phyloP scores from a whole-genome alignment of 2,329 filamentous ascomycete genomes.

The Elsinoe necatrix region DNA sequence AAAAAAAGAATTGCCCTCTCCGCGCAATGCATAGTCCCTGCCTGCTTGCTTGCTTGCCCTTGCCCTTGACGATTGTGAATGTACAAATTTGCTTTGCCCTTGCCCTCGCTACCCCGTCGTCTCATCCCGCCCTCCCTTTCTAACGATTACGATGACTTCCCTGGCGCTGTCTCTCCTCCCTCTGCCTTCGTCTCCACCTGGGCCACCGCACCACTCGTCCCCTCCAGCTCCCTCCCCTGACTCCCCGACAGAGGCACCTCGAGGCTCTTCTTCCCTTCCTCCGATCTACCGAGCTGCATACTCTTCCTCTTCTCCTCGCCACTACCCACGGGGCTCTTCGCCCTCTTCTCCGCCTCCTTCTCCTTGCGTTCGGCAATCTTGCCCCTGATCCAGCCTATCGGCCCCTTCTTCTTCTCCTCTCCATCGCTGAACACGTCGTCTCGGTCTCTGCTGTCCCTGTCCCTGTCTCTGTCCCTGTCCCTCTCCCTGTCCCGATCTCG shows the following conservation, averaged over 20 bases:
- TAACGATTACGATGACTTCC: not conserved
- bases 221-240: not conserved
- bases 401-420: conserved; percentile 44
- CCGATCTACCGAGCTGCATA: not conserved
- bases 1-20: not conserved
- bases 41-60: not conserved
- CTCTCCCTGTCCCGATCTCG: not conserved
- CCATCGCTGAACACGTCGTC: conserved; percentile 14
- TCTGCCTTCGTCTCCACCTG: not conserved
- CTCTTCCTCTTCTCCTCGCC: conserved; percentile 36
- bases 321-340: conserved; percentile 33
- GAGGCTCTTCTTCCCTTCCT: conserved; percentile 12
- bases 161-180: not conserved
- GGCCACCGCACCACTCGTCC: not conserved
- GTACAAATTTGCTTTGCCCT: not conserved
- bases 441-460: not conserved
- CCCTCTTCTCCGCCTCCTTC: conserved; percentile 42
- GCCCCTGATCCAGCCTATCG: conserved; percentile 57
- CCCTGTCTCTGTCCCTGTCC: not conserved
- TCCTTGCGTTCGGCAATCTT: conserved; percentile 54
- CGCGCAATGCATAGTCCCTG: not conserved
- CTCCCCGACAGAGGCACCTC: conserved; percentile 13
- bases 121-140: not conserved
- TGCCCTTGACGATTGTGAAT: not conserved
- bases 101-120: not conserved